Evolutionary conservation across 495 filamentous ascomycete species (phyloP).

Genomic region (Xylaria flabelliformis): DNA sequence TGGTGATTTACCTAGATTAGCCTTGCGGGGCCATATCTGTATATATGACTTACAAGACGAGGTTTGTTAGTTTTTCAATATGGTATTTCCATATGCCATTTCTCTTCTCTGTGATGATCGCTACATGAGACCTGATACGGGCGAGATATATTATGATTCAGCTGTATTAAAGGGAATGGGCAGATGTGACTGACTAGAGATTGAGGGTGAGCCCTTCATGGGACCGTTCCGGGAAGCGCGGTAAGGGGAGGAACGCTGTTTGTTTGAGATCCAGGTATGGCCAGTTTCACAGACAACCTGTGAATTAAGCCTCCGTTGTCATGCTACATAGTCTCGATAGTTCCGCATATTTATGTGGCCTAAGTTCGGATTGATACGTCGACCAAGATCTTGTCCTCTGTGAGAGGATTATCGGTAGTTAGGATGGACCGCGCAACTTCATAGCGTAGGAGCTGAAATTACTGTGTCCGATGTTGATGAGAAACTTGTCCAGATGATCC

Average conservation of each 20-base stretch:
- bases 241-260: neutral
- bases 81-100: neutral
- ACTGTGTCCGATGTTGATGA: too few species aligned
- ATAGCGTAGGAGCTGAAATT: too few species aligned
- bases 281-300: too few species aligned
- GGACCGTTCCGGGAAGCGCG: neutral
- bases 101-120: too few species aligned
- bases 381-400: too few species aligned
- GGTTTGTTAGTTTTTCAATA: neutral
- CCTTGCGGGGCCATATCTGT: neutral
- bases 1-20: neutral
- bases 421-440: too few species aligned
- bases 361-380: too few species aligned
- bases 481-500: too few species aligned
- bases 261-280: neutral
- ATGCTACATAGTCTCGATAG: too few species aligned
- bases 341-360: too few species aligned
- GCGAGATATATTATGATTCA: too few species aligned
- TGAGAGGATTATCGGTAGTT: too few species aligned
- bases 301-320: neutral
- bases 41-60: neutral
- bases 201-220: neutral
- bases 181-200: neutral
- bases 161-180: neutral
- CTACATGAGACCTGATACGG: neutral